Percentiles rank a stretch among this genome's conserved stretches.
Conservation (phyloP, 192 early-diverging fungal genomes). For the Backusella sp. region DNA sequence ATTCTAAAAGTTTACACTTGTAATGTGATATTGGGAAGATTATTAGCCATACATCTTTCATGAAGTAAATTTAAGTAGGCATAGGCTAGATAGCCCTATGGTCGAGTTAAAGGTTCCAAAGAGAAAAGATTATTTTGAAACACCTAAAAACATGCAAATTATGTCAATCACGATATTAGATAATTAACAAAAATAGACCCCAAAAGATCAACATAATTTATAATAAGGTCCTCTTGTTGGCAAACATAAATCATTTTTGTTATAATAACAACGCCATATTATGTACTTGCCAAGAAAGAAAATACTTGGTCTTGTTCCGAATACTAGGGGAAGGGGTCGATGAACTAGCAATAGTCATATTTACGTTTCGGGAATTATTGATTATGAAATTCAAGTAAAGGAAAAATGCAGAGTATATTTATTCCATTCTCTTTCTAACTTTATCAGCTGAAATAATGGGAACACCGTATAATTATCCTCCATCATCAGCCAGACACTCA, state of each 20-base stretch:
- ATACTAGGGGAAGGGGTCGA: not conserved
- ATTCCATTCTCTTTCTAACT: not conserved
- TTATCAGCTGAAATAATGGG: not conserved
- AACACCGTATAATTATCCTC: not conserved
- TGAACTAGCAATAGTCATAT: not conserved
- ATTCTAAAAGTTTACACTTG: no score
- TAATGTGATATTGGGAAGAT: no score
- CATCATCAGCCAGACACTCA: not conserved
- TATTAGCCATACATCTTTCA: no score
- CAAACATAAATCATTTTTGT: not conserved
- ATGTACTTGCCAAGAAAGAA: not conserved
- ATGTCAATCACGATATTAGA: not conserved
- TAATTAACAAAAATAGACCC: not conserved
- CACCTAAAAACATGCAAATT: not conserved
- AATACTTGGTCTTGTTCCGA: not conserved
- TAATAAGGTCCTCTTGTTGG: not conserved
- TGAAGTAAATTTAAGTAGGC: no score
- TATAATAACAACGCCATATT: not conserved
- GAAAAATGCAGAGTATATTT: not conserved
- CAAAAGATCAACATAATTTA: not conserved
- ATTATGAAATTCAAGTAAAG: not conserved
- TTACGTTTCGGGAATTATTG: constrained; percentile 9
- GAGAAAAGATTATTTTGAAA: no score
- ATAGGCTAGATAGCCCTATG: no score
- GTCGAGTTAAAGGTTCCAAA: no score